Evolutionary conservation across 2,329 filamentous ascomycete genomes (phyloP).

Genomic region (Berkeleyomyces rouxiae): DNA sequence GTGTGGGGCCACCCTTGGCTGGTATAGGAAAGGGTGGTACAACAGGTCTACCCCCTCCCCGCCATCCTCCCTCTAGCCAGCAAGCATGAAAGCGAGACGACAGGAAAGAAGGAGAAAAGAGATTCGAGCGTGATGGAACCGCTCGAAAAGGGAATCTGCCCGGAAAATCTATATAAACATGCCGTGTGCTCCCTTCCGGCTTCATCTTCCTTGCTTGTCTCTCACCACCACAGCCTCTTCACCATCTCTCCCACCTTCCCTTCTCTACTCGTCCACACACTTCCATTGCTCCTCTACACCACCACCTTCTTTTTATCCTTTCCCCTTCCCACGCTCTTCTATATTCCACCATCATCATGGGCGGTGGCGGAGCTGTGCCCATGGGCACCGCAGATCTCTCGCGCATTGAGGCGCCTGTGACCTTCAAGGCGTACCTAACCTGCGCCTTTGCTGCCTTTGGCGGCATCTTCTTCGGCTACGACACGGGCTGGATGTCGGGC

Average conservation of each 20-base stretch:
- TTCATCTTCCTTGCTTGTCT: background rate
- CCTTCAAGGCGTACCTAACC: constrained; percentile 50
- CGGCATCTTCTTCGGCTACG: constrained; percentile 65
- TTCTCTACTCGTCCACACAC: background rate
- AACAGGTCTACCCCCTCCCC: background rate
- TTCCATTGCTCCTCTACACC: background rate
- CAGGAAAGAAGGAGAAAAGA: background rate
- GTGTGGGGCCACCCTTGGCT: too few species aligned
- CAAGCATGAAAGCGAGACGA: background rate
- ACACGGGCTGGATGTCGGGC: constrained; percentile 60
- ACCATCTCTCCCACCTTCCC: background rate
- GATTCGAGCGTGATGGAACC: background rate
- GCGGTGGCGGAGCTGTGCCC: constrained; percentile 11
- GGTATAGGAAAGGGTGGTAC: background rate
- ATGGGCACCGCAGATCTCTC: constrained; percentile 32
- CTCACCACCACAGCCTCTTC: background rate
- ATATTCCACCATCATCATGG: constrained; percentile 2
- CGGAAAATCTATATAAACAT: background rate
- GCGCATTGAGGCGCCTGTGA: constrained; percentile 51
- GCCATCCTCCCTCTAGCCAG: background rate
- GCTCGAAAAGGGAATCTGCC: background rate
- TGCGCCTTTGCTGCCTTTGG: constrained; percentile 56
- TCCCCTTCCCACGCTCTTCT: background rate
- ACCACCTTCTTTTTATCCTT: background rate
- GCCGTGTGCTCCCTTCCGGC: background rate